Evolutionary conservation across 805 yeast species (phyloP), one percentile per base, ranked within the genome.

Genomic region (Candida fluviatilis): DNA sequence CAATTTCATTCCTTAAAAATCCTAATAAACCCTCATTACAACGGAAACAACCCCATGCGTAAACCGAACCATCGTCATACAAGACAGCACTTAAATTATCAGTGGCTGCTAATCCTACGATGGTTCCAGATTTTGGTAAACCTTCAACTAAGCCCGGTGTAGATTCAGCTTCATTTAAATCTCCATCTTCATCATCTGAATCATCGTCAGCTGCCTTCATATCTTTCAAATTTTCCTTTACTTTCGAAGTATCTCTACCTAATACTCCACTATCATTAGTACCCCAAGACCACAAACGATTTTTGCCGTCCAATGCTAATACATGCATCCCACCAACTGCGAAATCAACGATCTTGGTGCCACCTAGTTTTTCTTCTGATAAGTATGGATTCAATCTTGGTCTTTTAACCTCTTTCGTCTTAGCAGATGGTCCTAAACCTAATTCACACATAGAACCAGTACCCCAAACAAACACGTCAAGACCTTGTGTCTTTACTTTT

Each of bases 211-310:
- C 56, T 2, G 61, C 80, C 48, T 81, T 86, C 68, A 79, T 76
- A 49, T 84, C 86, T 53, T 77, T 82, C 41, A 86, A 64, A 18
- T 73, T 69, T 46, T 83, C 95, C 15, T 67, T 76, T 8, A 64
- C 73, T 16, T 69, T 55, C 0, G 86, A 73, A 1, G 93, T 83
- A 51, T 84, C 86, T 58, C 99, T 79, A 14, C 98, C 99, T 31
- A 93, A 69, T 3, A 86, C 97, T 26, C 84, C 88, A 43, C 89
- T 81, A 54, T 93, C 99, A 51, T 93, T 93, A 33, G 86, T 84
- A 41, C 99, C 99, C 99, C 99, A 93, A 3, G 96, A 84, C 96
- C 97, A 93, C n/a, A 93, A 62, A 41, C 76, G 71, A 48, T 88
- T 88, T 13, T 78, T 66, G 28, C 76, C 60, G 55, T 89, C 97